A percentile compares a stretch with the other conserved stretches of the same genome.
Evolutionary conservation across 1,139 yeast species (phyloP).

Genomic region (Blastobotrys apis): DNA sequence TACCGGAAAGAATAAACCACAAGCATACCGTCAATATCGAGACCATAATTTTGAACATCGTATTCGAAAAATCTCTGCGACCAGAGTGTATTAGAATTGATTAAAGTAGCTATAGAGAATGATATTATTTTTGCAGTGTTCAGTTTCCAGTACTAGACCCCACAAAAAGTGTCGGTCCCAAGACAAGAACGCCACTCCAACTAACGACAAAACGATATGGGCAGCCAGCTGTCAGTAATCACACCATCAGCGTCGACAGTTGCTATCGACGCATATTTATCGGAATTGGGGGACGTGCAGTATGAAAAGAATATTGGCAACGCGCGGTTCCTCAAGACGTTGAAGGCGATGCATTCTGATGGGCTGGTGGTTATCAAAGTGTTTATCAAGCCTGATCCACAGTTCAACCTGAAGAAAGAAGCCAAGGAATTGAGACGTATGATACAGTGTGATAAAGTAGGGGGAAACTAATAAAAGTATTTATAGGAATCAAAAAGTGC

Average conservation of each 20-base stretch:
- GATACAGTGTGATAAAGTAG: slow-evolving; percentile 15
- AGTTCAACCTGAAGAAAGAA: slow-evolving; percentile 35
- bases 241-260: slow-evolving; percentile 92
- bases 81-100: too few relatives aligned
- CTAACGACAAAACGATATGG: slow-evolving; percentile 47
- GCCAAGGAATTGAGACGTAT: slow-evolving; percentile 22
- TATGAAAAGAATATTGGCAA: slow-evolving; percentile 68
- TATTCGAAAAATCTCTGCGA: too few relatives aligned
- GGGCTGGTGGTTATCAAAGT: slow-evolving; percentile 77
- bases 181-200: background rate
- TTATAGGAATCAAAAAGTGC: slow-evolving; percentile 8
- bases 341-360: slow-evolving; percentile 59
- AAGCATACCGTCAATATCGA: too few relatives aligned
- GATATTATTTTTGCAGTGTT: too few relatives aligned
- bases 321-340: slow-evolving; percentile 79
- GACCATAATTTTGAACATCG: too few relatives aligned
- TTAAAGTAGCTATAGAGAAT: too few relatives aligned
- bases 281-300: slow-evolving; percentile 68
- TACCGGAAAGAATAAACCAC: too few relatives aligned
- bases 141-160: too few relatives aligned
- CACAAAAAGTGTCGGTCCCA: too few relatives aligned
- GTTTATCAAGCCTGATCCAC: slow-evolving; percentile 66
- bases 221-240: slow-evolving; percentile 69
- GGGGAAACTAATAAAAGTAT: background rate
- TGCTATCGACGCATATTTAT: slow-evolving; percentile 84